These are phyloP conservation scores for Fusarium sp. DNA, from an alignment of 2,329 filamentous ascomycete genomes.

Conservation along the genomic window DNA sequence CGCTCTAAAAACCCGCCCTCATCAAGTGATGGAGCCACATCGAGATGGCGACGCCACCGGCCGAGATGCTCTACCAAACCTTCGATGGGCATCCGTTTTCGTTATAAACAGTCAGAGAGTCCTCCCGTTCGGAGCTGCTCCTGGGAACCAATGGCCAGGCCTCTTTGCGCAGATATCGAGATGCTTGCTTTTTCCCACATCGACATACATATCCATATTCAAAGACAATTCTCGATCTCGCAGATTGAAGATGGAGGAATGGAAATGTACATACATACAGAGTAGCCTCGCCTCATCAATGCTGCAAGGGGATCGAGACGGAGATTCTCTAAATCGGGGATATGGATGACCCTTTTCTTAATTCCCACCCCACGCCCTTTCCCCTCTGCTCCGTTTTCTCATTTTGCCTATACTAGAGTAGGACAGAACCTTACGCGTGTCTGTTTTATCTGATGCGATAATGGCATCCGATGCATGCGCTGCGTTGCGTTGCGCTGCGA, in stretches of 20 bases:
- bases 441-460: constrained; percentile 4
- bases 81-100: constrained; percentile 33
- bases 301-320: constrained; percentile 17
- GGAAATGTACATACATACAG: neutral
- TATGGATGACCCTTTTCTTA: neutral
- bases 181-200: constrained; percentile 6
- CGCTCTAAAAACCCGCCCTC: neutral
- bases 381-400: neutral
- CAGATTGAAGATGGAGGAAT: constrained; percentile 1
- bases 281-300: constrained; percentile 12
- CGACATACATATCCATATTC: neutral
- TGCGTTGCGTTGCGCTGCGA: neutral
- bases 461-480: neutral
- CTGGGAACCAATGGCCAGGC: neutral
- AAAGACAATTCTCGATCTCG: constrained; percentile 1
- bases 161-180: constrained; percentile 19
- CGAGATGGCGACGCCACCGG: constrained; percentile 39
- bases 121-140: neutral
- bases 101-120: neutral
- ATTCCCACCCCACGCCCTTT: neutral
- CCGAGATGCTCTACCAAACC: constrained; percentile 36
- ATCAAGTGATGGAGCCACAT: constrained; percentile 28
- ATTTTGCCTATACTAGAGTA: neutral
- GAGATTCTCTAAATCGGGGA: neutral
- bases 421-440: neutral